These are phyloP conservation scores for Lentinus tigrinus DNA, from an alignment of 768 basidiomycete species.

Conservation along the genomic window DNA sequence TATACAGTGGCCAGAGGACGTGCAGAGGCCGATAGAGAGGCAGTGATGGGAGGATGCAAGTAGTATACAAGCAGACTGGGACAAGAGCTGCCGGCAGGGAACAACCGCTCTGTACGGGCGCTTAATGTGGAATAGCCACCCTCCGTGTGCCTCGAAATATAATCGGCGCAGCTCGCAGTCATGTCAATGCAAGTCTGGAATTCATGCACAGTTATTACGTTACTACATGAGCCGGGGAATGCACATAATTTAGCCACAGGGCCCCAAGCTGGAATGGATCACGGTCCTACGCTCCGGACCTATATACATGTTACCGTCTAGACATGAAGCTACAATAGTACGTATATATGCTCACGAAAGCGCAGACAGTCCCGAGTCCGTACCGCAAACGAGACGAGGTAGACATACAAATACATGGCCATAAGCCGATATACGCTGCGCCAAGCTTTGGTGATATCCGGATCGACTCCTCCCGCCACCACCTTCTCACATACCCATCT, in stretches of 20 bases:
- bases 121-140: neutral
- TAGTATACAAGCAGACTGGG: neutral
- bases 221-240: too few species aligned
- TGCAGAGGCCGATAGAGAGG: neutral
- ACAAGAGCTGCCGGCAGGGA: too few species aligned
- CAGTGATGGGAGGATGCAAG: neutral
- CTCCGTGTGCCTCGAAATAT: neutral
- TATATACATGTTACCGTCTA: neutral
- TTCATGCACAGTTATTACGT: too few species aligned
- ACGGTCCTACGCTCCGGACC: neutral
- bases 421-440: constrained; percentile 1
- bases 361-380: neutral
- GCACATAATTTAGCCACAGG: too few species aligned
- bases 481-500: constrained; percentile 25
- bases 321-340: neutral
- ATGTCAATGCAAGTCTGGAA: too few species aligned
- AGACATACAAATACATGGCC: constrained; percentile 11
- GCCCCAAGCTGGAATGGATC: neutral
- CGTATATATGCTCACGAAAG: neutral
- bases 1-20: neutral
- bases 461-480: neutral
- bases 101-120: neutral
- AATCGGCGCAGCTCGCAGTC: neutral
- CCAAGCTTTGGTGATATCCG: neutral
- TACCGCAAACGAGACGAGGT: neutral